Evolutionary conservation across 352 stramenopile genomes (phyloP), one percentile per base, ranked within the genome.

Genomic region (Globisporangium takayamanum): DNA sequence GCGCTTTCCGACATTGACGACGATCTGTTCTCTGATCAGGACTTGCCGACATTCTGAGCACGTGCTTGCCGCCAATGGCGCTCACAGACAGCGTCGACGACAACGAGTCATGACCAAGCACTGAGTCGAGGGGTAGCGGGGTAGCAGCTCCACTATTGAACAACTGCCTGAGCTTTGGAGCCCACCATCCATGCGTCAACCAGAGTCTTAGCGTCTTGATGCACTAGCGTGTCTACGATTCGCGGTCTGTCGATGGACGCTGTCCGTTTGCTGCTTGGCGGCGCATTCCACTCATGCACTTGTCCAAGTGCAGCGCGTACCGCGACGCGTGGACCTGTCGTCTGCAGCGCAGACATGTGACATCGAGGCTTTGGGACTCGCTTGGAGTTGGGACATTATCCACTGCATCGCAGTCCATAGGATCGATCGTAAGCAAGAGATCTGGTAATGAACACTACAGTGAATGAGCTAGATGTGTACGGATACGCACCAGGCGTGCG

Each of bases 291-390:
- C 68, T 78, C 60, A 88, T 76, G 61, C 81, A 91, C 53, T 91
- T 91, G 49, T 89, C 81, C 12, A 91, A 59, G 60, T 91, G 81
- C 20, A 78, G 72, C 14, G 77, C 84, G 55, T 89, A 91, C 26
- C 81, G 61, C 12, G 81, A 86, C 26, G 81, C 81, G 48, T 91
- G 77, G 22, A 90, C 67, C 69, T 88, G n/a, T 11, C 76, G 77
- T 53, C 78, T 83, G 67, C 81, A 91, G n/a, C 75, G 71, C 41
- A 69, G 60, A 55, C 78, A 89, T 53, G 63, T 78, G 51, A 89
- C 68, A 25, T 84, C 78, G 36, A 91, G 72, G 22, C 68, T 85
- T 52, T 87, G 75, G 8, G 57, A 70, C 50, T 88, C 68, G 3
- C 16, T 49, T 28, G 6, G 44, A 5, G 20, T 26, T 15, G 44